A percentile compares a stretch with the other conserved stretches of the same genome.
Conservation (phyloP, 1,284 basidiomycete species). For the Coniferiporia weirii region DNA sequence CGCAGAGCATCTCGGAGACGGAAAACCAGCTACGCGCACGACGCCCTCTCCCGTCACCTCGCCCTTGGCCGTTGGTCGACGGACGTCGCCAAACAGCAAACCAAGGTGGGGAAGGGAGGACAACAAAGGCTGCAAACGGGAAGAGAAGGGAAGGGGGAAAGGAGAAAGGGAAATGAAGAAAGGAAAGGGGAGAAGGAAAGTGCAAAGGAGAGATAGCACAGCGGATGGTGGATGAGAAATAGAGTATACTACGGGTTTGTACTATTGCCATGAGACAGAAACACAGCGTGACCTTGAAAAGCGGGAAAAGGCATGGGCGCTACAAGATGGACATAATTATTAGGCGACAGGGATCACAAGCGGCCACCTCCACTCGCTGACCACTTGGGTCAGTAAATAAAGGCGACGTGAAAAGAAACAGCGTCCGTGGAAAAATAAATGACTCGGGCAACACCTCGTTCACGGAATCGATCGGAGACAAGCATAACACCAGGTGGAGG, state of each 20-base stretch:
- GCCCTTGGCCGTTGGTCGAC: conserved; percentile 40
- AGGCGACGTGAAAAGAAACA: conserved; percentile 49
- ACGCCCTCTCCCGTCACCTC: conserved; percentile 69
- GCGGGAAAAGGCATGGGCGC: conserved; percentile 29
- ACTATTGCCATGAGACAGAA: conserved; percentile 11
- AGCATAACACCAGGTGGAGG: conserved; percentile 19
- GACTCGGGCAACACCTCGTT: conserved; percentile 27
- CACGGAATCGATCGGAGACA: conserved; percentile 4
- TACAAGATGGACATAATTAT: conserved; percentile 23
- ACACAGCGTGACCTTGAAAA: not conserved
- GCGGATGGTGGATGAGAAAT: conserved; percentile 14
- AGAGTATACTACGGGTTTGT: conserved; percentile 20
- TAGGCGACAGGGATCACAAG: conserved; percentile 25
- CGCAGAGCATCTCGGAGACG: not conserved
- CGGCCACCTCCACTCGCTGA: conserved; percentile 28
- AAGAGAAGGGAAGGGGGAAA: conserved; percentile 23
- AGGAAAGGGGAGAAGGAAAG: conserved; percentile 20
- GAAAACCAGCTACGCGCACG: conserved; percentile 31
- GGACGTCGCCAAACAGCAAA: conserved; percentile 24
- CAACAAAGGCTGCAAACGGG: conserved; percentile 24
- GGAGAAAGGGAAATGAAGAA: conserved; percentile 11
- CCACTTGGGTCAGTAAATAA: conserved; percentile 4
- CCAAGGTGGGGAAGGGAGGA: conserved; percentile 57
- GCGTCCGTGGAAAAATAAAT: conserved; percentile 58
- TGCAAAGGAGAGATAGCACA: conserved; percentile 14